Percentiles rank a stretch among this genome's conserved stretches.
Conservation (phyloP, 176 grass and related monocot genomes). For the Avena insularis region DNA sequence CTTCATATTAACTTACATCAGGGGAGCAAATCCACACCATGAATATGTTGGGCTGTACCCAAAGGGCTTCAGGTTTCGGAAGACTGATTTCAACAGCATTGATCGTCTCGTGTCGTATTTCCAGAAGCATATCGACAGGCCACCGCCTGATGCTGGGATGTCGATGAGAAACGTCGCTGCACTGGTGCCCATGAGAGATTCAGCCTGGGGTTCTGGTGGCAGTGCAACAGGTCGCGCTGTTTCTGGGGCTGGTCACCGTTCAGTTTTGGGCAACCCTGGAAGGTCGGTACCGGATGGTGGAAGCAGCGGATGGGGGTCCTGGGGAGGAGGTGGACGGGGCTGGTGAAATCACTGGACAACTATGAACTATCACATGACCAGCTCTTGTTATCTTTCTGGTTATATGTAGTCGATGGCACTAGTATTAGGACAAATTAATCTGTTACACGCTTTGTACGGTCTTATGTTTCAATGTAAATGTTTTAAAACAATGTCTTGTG, state of each 20-base stretch:
- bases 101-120: slow-evolving; percentile 83
- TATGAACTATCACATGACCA: not conserved
- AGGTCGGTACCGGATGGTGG: slow-evolving; percentile 13
- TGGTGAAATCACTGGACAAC: not conserved
- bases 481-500: not conserved
- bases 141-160: slow-evolving; percentile 64
- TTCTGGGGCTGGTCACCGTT: not conserved
- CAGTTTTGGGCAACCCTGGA: slow-evolving; percentile 47
- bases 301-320: not conserved
- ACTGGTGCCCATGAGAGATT: slow-evolving; percentile 81
- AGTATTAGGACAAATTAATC: not conserved
- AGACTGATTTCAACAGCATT: slow-evolving; percentile 88
- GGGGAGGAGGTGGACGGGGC: not conserved
- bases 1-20: slow-evolving; percentile 90
- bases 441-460: not conserved
- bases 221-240: not conserved
- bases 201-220: slow-evolving; percentile 53
- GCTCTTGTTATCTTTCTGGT: not conserved
- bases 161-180: slow-evolving; percentile 79
- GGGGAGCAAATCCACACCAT: slow-evolving; percentile 91
- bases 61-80: slow-evolving; percentile 87
- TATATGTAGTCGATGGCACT: not conserved
- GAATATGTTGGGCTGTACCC: slow-evolving; percentile 94
- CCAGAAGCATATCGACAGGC: slow-evolving; percentile 89
- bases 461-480: not conserved